Evolutionary conservation across 176 grass and related monocot species (phyloP).

Genomic region (Avena atlantica): DNA sequence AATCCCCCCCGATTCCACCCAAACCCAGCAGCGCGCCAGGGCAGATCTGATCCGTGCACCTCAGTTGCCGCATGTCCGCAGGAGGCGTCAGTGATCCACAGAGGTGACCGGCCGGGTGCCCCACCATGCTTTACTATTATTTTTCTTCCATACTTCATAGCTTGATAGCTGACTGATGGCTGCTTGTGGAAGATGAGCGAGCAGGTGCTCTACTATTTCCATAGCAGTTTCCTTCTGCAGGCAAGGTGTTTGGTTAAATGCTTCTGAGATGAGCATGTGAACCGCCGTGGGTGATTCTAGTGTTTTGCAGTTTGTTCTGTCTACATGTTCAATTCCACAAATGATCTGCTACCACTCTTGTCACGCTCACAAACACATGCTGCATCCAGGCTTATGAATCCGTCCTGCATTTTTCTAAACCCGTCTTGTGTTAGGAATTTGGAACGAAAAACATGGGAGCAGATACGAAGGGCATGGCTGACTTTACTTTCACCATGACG

Average conservation of each 20-base stretch:
- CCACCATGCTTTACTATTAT: no score
- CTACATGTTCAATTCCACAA: not conserved
- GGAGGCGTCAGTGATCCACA: no score
- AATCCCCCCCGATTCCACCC: no score
- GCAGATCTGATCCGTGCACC: no score
- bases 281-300: not conserved
- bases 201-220: not conserved
- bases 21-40: no score
- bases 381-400: not conserved
- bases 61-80: no score
- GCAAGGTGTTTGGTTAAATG: conserved; percentile 29
- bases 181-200: not conserved
- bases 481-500: not conserved
- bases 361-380: not conserved
- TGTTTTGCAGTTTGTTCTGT: not conserved
- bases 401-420: not conserved
- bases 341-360: not conserved
- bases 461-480: no score
- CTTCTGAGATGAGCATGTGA: not conserved
- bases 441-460: not conserved
- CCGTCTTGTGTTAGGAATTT: not conserved
- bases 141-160: no score
- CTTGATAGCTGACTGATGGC: no score
- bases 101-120: no score
- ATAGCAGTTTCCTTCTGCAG: not conserved